phyloP scores from a whole-genome alignment of 495 filamentous ascomycete genomes.

The Daldinia grandis region DNA sequence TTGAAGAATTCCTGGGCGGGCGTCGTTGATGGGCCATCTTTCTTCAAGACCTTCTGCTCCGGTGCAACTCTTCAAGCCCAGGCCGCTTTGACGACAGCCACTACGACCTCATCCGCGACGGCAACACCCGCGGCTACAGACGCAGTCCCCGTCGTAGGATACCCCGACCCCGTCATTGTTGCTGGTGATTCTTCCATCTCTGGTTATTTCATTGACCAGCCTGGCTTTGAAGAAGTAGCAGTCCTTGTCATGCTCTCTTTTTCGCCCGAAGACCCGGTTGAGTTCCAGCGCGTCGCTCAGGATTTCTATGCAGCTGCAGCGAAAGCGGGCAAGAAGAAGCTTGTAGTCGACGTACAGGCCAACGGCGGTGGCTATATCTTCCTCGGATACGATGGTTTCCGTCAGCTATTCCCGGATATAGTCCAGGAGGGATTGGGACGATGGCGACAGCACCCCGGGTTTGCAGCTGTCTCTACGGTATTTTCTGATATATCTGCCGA shows the following conservation, averaged over 20 bases:
- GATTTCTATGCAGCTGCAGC: conserved; percentile 52
- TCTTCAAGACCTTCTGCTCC: conserved; percentile 49
- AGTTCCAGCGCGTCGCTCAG: conserved; percentile 54
- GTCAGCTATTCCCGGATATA: conserved; percentile 55
- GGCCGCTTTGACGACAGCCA: conserved; percentile 14
- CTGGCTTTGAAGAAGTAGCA: conserved; percentile 56
- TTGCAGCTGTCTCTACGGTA: conserved; percentile 45
- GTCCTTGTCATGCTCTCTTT: conserved; percentile 49
- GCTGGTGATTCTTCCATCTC: conserved; percentile 54
- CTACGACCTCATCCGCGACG: conserved; percentile 31
- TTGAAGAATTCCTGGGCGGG: conserved; percentile 46
- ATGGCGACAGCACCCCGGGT: conserved; percentile 47
- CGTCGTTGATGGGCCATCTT: conserved; percentile 51
- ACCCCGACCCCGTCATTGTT: conserved; percentile 58
- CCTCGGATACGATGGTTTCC: conserved; percentile 57
- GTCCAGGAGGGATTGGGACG: conserved; percentile 47
- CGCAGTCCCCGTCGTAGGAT: conserved; percentile 52
- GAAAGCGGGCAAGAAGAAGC: conserved; percentile 56
- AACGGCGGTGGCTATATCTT: conserved; percentile 63
- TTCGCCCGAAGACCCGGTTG: conserved; percentile 27
- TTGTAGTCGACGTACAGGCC: conserved; percentile 62
- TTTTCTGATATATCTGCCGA: conserved; percentile 44
- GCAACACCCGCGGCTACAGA: conserved; percentile 25
- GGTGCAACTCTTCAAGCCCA: conserved; percentile 28
- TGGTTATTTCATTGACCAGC: conserved; percentile 59